Evolutionary conservation across 2,329 filamentous ascomycete species (phyloP).

Genomic region (Setomelanomma holmii): DNA sequence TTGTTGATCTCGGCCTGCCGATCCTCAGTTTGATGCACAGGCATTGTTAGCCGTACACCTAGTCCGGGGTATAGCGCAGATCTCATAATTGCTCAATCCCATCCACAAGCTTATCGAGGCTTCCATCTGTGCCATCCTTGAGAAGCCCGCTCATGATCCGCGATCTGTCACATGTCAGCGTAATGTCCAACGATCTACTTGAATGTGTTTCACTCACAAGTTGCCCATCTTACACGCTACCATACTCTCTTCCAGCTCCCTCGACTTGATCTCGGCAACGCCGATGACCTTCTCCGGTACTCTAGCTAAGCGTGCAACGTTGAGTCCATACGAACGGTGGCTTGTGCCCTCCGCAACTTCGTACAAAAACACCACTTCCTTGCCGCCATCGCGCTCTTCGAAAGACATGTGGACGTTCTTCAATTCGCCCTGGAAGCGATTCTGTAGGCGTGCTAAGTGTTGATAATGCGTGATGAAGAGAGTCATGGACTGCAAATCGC

Average conservation of each 20-base stretch:
- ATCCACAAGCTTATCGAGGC: slow-evolving; percentile 39
- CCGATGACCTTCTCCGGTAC: slow-evolving; percentile 80
- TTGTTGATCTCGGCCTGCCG: no score
- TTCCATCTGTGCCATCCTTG: slow-evolving; percentile 32
- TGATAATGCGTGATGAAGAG: slow-evolving; percentile 99
- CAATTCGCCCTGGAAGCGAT: slow-evolving; percentile 71
- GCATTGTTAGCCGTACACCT: no score
- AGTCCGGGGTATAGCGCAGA: no score
- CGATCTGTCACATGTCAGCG: slow-evolving; percentile 27
- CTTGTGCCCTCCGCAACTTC: slow-evolving; percentile 90
- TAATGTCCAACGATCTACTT: slow-evolving; percentile 17
- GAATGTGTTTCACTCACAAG: slow-evolving; percentile 31
- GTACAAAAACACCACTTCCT: slow-evolving; percentile 92
- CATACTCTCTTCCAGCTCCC: slow-evolving; percentile 75
- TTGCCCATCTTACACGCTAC: slow-evolving; percentile 39
- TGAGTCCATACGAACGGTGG: slow-evolving; percentile 91
- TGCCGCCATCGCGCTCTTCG: slow-evolving; percentile 57
- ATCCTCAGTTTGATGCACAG: no score
- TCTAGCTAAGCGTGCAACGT: slow-evolving; percentile 86
- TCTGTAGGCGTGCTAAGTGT: slow-evolving; percentile 75
- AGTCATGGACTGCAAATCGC: slow-evolving; percentile 76
- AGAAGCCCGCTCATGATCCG: slow-evolving; percentile 31
- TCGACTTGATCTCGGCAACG: slow-evolving; percentile 78
- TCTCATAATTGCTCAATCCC: slow-evolving; percentile 20
- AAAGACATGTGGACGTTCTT: slow-evolving; percentile 97